A percentile compares a stretch with the other conserved stretches of the same genome.
Conservation (phyloP, 2,329 filamentous ascomycete species). For the Epichloe sylvatica region DNA sequence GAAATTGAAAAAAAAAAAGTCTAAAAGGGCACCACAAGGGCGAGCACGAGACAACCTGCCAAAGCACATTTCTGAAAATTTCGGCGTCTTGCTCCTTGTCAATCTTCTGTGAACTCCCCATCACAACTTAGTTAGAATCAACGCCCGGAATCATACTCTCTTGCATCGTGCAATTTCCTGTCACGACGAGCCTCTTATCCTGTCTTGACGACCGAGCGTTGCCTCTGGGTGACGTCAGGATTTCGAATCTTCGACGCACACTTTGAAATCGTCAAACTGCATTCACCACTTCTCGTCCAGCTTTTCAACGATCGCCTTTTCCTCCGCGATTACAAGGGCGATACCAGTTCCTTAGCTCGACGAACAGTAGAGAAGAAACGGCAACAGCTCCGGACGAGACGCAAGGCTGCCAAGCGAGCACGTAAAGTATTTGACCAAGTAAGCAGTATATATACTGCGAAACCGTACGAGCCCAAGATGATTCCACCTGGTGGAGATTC, state of each 20-base stretch:
- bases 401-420: conserved; percentile 21
- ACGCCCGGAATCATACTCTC: background rate
- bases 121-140: background rate
- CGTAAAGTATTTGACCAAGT: conserved; percentile 26
- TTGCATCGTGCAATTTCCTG: background rate
- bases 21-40: too few relatives aligned
- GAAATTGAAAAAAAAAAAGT: too few relatives aligned
- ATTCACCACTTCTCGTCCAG: conserved; percentile 57
- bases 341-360: conserved; percentile 9
- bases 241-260: background rate
- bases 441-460: conserved; percentile 30
- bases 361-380: conserved; percentile 19
- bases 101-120: too few relatives aligned
- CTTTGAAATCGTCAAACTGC: conserved; percentile 44
- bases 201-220: background rate
- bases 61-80: background rate
- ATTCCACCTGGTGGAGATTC: conserved; percentile 25
- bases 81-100: too few relatives aligned
- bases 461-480: conserved; percentile 32
- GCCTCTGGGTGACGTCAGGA: background rate
- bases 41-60: background rate
- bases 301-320: conserved; percentile 32
- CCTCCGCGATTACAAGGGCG: conserved; percentile 14
- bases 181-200: background rate
- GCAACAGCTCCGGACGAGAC: conserved; percentile 19